Evolutionary conservation across 345 rosid genomes (phyloP).

Genomic region (Schrenkiella parvula): DNA sequence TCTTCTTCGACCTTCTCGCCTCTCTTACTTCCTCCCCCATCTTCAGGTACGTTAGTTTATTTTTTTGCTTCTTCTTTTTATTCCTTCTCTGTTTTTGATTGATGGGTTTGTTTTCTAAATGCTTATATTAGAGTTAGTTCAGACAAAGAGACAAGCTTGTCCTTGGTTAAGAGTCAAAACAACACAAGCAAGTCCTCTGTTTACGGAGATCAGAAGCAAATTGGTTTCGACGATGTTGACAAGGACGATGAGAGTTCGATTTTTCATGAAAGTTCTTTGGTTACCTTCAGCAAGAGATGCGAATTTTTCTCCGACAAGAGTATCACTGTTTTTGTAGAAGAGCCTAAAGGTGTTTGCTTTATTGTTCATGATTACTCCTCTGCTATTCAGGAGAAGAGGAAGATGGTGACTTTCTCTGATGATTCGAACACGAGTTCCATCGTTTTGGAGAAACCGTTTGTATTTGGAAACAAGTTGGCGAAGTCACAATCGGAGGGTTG

Average conservation of each 20-base stretch:
- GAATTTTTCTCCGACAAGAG: constrained; percentile 36
- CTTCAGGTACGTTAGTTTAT: constrained; percentile 39
- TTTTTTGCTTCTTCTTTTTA: background rate
- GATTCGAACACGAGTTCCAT: constrained; percentile 1
- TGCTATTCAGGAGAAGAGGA: constrained; percentile 14
- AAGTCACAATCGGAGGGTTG: background rate
- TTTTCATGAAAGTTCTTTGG: constrained; percentile 14
- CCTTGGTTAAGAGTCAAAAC: background rate
- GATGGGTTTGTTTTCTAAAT: background rate
- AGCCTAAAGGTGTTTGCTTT: constrained; percentile 41
- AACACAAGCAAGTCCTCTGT: constrained; percentile 14
- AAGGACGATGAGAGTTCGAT: constrained; percentile 9
- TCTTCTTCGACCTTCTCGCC: constrained; percentile 36
- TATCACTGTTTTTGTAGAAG: constrained; percentile 49
- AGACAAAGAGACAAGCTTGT: constrained; percentile 16
- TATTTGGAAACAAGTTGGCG: constrained; percentile 12
- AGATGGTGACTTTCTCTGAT: constrained; percentile 2
- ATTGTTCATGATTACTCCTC: constrained; percentile 36
- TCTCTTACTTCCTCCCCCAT: constrained; percentile 26
- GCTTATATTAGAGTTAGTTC: constrained; percentile 22
- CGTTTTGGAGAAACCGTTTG: constrained; percentile 12
- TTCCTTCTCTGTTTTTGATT: background rate
- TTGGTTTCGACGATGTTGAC: background rate
- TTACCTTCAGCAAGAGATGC: constrained; percentile 32
- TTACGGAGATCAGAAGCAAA: background rate